Percentiles rank a stretch among this genome's conserved stretches.
Evolutionary conservation across 805 yeast genomes (phyloP).

Genomic region (Schwanniomyces polymorphus): DNA sequence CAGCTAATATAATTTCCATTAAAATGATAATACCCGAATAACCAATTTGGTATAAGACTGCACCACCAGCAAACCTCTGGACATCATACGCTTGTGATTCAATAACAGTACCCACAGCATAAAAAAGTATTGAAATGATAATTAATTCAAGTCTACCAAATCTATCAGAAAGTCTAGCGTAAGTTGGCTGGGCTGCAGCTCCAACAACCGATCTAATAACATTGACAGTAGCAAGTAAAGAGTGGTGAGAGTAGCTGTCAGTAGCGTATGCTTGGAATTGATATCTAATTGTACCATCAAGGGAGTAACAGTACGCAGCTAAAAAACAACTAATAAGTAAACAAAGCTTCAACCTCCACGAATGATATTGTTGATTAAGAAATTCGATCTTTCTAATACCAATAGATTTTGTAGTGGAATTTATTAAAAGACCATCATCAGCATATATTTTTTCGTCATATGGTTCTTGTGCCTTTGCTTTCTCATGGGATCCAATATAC

Average conservation of each 20-base stretch:
- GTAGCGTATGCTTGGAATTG: slow-evolving; percentile 58
- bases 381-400: slow-evolving; percentile 62
- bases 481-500: neutral
- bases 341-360: slow-evolving; percentile 31
- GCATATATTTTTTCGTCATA: neutral
- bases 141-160: slow-evolving; percentile 63
- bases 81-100: slow-evolving; percentile 61
- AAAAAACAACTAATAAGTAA: slow-evolving; percentile 52
- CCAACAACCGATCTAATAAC: slow-evolving; percentile 60
- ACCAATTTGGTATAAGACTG: slow-evolving; percentile 50
- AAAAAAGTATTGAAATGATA: slow-evolving; percentile 50
- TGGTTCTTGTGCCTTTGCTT: neutral
- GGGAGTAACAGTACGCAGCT: slow-evolving; percentile 58
- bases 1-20: slow-evolving; percentile 60
- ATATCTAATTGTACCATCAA: slow-evolving; percentile 52
- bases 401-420: slow-evolving; percentile 24
- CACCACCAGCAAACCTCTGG: slow-evolving; percentile 62
- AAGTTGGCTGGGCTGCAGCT: slow-evolving; percentile 65
- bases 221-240: slow-evolving; percentile 57
- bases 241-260: slow-evolving; percentile 50
- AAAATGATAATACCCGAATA: slow-evolving; percentile 64
- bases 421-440: neutral
- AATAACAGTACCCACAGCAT: slow-evolving; percentile 62
- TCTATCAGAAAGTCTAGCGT: slow-evolving; percentile 64
- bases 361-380: slow-evolving; percentile 48